A percentile compares a stretch with the other conserved stretches of the same genome.
Conservation (phyloP, 139 green algal species). For the Zygnema circumcarinatum region DNA sequence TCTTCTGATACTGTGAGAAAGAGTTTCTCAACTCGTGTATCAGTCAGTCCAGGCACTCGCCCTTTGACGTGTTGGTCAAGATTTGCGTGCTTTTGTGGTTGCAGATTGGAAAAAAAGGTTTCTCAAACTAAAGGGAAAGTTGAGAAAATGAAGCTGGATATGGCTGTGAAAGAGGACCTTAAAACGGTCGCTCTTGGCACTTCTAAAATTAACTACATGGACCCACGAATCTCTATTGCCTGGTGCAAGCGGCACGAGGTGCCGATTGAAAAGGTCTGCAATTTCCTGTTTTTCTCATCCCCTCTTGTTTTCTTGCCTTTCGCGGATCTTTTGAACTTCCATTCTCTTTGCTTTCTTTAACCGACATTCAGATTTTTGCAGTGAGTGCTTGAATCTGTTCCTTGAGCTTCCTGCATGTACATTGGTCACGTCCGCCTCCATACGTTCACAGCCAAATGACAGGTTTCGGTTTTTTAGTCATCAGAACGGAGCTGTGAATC, state of each 20-base stretch:
- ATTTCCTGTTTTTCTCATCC: no score
- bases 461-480: no score
- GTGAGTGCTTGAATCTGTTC: no score
- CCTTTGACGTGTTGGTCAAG: no score
- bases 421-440: no score
- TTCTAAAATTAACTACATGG: conserved; percentile 99
- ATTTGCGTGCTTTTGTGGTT: no score
- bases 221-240: conserved; percentile 96
- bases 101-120: conserved; percentile 62
- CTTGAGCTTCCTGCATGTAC: no score
- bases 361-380: neutral
- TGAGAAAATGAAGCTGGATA: conserved; percentile 65
- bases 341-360: conserved; percentile 15
- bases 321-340: neutral
- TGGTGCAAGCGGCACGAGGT: conserved; percentile 94
- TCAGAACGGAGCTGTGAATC: no score
- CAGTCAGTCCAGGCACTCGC: no score
- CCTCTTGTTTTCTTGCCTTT: neutral
- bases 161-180: conserved; percentile 59
- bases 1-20: no score
- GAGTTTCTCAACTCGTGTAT: no score
- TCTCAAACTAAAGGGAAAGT: conserved; percentile 47
- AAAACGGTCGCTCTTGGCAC: conserved; percentile 96
- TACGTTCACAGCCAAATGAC: no score
- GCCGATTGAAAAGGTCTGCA: conserved; percentile 87